Base-by-base conservation (phyloP, 768 basidiomycete species). In the Suillus placidus region DNA sequence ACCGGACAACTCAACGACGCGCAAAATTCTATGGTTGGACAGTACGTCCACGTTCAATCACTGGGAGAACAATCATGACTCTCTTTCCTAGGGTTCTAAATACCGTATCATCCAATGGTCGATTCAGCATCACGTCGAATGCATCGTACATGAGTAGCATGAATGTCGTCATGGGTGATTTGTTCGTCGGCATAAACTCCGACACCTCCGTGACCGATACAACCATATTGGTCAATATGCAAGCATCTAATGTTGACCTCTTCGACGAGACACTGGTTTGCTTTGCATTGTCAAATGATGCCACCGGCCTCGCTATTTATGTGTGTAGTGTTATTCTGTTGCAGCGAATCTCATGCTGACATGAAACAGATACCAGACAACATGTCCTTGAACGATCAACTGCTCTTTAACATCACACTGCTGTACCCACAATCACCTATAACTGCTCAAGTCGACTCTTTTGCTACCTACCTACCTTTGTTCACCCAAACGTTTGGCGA, bases 401-500 rank as follows among this genome's bases (percentile, higher is more conserved):
- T 91, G 14, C 68, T 73, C 34, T 81, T 88, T 69, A 79, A 87
- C 63, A 79, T 91, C 45, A 79, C 79, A 49, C 76, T 90, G 35
- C 76, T 86, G 4, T 80, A 90, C 62, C 89, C 89, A 7, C 79
- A 76, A 66, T 72, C 73, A 2, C 49, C 74, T 12, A 64, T 70
- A 16, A 68, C 77, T 30, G 71, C 73, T 16, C 62, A 45, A 30
- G 71, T 88, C 20, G 70, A 81, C 13, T 76, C 77, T 43, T 80
- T 92, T 58, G 61, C 80, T 18, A 88, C 87, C 6, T 81, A 82
- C 66, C 80, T 92, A 10, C 88, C 90, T 4, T 78, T 84, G 74
- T 87, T 90, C 69, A 71, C 80, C 9, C 90, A 92, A 67, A 71
- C 62, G 0, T 83, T 87, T 66, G 79, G 77, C 26, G 71, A 81